These are phyloP conservation scores for Elongisporangium senticosum DNA, from an alignment of 352 stramenopile species.

Conservation along the genomic window DNA sequence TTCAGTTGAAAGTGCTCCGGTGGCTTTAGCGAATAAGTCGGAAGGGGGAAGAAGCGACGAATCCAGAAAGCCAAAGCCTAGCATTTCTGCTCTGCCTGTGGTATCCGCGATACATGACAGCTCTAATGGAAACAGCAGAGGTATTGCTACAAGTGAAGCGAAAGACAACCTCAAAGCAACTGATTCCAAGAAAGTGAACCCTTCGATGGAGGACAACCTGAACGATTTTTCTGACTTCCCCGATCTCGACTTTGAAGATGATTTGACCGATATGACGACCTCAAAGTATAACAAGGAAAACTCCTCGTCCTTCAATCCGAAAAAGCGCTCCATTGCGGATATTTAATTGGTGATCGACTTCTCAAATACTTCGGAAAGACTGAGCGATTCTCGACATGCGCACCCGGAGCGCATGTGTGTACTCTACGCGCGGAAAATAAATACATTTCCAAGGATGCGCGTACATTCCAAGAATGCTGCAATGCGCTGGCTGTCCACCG, in stretches of 20 bases:
- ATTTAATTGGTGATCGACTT: slow-evolving; percentile 23
- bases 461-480: not conserved
- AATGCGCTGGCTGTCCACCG: not conserved
- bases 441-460: not conserved
- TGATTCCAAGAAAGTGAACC: slow-evolving; percentile 15
- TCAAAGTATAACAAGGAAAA: slow-evolving; percentile 66
- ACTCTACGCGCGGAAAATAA: not conserved
- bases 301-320: slow-evolving; percentile 33
- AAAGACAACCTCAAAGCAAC: slow-evolving; percentile 3
- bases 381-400: not conserved
- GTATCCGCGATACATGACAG: slow-evolving; percentile 3
- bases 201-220: slow-evolving; percentile 44
- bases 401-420: not conserved
- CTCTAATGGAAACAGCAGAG: slow-evolving; percentile 10
- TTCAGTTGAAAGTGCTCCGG: not conserved
- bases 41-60: not conserved
- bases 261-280: slow-evolving; percentile 41
- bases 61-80: not conserved
- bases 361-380: not conserved
- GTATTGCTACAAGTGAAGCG: slow-evolving; percentile 2
- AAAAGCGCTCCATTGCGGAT: slow-evolving; percentile 62
- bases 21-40: not conserved
- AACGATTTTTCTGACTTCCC: slow-evolving; percentile 76
- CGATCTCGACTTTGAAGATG: slow-evolving; percentile 67
- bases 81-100: slow-evolving; percentile 9